phyloP scores from a whole-genome alignment of 306 rosid genomes.

The Gastrolobium bilobum region DNA sequence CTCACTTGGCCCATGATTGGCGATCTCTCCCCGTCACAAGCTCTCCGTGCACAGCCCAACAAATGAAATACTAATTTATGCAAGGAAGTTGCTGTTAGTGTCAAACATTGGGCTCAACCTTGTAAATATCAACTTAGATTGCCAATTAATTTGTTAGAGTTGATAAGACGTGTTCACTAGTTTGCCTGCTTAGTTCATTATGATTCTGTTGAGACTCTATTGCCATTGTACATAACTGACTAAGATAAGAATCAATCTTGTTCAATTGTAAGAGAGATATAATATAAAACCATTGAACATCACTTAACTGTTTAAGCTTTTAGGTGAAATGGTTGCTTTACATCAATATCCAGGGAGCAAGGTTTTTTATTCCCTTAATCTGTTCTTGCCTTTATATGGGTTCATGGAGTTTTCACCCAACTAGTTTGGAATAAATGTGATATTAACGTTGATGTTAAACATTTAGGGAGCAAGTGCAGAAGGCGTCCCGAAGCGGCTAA shows the following conservation, averaged over 20 bases:
- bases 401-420: no score
- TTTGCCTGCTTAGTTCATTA: neutral
- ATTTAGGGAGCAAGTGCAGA: constrained; percentile 94
- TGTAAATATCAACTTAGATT: neutral
- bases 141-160: neutral
- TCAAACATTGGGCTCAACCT: constrained; percentile 4
- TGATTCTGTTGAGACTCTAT: neutral
- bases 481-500: constrained; percentile 85
- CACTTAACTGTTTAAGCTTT: no score
- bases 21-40: no score
- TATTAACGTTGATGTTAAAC: no score
- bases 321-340: no score
- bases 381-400: no score
- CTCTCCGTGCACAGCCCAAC: neutral
- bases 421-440: no score
- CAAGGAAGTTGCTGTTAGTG: neutral
- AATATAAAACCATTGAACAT: no score
- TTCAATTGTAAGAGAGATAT: no score
- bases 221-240: constrained; percentile 14
- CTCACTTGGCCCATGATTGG: no score
- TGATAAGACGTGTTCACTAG: neutral
- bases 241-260: neutral
- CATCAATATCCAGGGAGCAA: no score
- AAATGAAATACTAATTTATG: constrained; percentile 6
- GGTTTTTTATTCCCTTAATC: no score